Conservation (phyloP, 108 stramenopile genomes). For the Nannochloropsis gaditana region DNA sequence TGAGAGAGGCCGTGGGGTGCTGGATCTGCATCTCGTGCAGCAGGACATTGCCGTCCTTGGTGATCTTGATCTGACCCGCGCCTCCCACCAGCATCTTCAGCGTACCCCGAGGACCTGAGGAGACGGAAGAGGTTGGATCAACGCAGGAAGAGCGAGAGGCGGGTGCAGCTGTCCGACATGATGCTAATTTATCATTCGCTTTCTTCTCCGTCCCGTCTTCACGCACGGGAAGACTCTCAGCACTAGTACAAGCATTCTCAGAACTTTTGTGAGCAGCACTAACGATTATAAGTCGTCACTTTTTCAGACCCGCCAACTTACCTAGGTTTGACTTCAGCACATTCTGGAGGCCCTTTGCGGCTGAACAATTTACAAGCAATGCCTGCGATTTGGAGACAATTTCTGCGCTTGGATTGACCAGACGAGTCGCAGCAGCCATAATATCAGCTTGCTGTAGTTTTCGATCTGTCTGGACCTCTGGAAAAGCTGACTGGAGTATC, state of each 20-base stretch:
- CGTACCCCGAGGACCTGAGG: slow-evolving; percentile 81
- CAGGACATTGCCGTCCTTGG: slow-evolving; percentile 96
- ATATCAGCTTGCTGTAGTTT: slow-evolving; percentile 10
- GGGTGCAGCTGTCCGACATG: neutral
- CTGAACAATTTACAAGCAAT: slow-evolving; percentile 87
- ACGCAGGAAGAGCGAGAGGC: neutral
- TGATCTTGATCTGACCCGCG: slow-evolving; percentile 96
- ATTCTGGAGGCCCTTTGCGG: slow-evolving; percentile 76
- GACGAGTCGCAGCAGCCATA: slow-evolving; percentile 67
- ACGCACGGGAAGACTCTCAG: neutral
- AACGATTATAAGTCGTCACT: neutral
- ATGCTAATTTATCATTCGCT: neutral
- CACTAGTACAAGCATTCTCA: neutral
- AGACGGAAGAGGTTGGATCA: neutral
- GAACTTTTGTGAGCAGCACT: neutral
- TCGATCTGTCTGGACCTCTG: neutral
- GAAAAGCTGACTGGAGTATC: neutral
- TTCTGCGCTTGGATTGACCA: slow-evolving; percentile 87
- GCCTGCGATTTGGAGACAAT: slow-evolving; percentile 78
- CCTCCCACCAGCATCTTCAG: slow-evolving; percentile 99
- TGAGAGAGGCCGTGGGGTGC: slow-evolving; percentile 96
- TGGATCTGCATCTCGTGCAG: slow-evolving; percentile 99
- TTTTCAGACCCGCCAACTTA: neutral
- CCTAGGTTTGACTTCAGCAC: slow-evolving; percentile 46
- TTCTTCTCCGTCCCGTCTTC: neutral